Percentiles rank a stretch among this genome's conserved stretches.
Conservation (phyloP, 331 rosid species). For the Arachis monticola region DNA sequence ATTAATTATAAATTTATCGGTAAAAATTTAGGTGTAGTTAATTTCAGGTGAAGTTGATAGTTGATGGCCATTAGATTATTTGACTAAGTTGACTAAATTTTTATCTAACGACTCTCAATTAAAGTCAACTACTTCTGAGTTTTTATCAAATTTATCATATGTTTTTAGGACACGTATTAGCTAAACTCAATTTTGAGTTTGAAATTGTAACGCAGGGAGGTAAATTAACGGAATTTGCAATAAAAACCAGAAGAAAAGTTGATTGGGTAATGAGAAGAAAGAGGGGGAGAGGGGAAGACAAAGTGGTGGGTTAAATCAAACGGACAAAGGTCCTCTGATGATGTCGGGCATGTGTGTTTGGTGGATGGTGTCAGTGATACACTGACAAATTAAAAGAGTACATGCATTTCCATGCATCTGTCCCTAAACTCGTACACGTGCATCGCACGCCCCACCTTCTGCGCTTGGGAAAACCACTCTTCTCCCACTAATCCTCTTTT, state of each 20-base stretch:
- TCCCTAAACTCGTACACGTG: constrained; percentile 59
- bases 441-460: constrained; percentile 33
- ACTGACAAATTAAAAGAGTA: constrained; percentile 55
- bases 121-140: too few species aligned
- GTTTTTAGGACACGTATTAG: too few species aligned
- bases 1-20: too few species aligned
- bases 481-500: constrained; percentile 28
- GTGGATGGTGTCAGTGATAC: constrained; percentile 69
- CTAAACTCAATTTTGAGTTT: too few species aligned
- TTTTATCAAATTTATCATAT: too few species aligned
- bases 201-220: too few species aligned
- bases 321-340: constrained; percentile 54
- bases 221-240: too few species aligned
- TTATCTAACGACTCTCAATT: too few species aligned
- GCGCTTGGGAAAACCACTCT: constrained; percentile 26
- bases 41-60: too few species aligned
- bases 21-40: too few species aligned
- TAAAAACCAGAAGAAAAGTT: background rate
- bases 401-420: constrained; percentile 90
- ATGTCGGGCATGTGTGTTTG: constrained; percentile 87
- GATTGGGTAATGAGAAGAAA: constrained; percentile 18
- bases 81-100: too few species aligned
- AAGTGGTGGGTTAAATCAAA: constrained; percentile 68
- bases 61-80: too few species aligned
- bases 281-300: constrained; percentile 48